Percentiles rank a stretch among this genome's conserved stretches.
These are phyloP conservation scores for Rhododendron ovatum DNA, from an alignment of 148 eudicot genomes.

Conservation along the genomic window DNA sequence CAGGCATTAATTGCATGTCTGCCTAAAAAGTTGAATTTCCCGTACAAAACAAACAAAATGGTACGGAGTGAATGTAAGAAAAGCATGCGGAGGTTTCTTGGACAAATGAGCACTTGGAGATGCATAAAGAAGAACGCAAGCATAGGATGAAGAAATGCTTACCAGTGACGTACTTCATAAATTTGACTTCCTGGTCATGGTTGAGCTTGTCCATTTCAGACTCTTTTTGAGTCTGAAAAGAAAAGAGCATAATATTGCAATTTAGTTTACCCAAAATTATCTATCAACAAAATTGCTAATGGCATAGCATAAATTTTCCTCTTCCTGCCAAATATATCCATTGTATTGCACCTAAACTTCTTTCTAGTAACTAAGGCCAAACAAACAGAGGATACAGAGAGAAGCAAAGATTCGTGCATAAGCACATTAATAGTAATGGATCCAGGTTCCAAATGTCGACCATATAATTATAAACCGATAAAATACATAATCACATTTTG, in stretches of 20 bases:
- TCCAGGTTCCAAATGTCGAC: neutral
- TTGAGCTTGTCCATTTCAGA: conserved; percentile 39
- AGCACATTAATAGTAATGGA: neutral
- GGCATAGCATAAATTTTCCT: neutral
- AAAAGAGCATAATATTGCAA: neutral
- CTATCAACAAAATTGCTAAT: neutral
- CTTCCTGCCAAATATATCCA: neutral
- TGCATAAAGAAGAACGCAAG: neutral
- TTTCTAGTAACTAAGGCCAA: neutral
- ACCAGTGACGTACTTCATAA: conserved; percentile 51
- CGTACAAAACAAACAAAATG: neutral
- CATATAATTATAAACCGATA: neutral
- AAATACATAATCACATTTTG: neutral
- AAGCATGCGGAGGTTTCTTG: neutral
- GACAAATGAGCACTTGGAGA: neutral
- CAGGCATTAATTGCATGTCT: neutral
- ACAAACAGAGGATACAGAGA: neutral
- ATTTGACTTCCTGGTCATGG: conserved; percentile 57
- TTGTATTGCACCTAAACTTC: neutral
- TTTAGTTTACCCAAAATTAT: neutral
- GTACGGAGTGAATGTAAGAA: neutral
- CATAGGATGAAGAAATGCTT: conserved; percentile 16
- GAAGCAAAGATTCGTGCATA: neutral
- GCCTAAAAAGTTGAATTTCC: neutral
- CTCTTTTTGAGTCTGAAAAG: conserved; percentile 38